Conservation (phyloP, 225 moss, liverwort and hornwort species). For the Physcomitrium patens region DNA sequence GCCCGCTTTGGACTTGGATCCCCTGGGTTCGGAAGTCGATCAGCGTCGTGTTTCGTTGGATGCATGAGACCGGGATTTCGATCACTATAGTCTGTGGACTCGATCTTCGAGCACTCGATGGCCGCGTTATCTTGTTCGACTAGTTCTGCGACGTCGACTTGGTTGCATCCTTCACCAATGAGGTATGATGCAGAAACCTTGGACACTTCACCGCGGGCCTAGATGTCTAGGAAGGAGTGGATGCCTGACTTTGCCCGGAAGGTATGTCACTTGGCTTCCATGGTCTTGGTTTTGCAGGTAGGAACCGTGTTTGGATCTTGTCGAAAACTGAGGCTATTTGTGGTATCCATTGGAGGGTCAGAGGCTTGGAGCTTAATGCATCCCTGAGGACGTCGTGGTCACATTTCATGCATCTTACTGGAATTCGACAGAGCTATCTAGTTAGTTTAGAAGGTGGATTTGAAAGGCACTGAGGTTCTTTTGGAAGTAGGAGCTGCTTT, state of each 20-base stretch:
- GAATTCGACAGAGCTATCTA: slow-evolving; percentile 11
- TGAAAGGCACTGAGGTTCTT: slow-evolving; percentile 10
- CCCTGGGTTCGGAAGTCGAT: too few species aligned
- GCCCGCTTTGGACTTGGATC: too few species aligned
- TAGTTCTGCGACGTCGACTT: not conserved
- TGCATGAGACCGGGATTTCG: too few species aligned
- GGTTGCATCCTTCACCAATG: slow-evolving; percentile 17
- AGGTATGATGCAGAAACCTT: slow-evolving; percentile 44
- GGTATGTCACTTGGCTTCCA: slow-evolving; percentile 84
- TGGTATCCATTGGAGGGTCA: not conserved
- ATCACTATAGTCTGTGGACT: too few species aligned
- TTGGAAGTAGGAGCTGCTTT: slow-evolving; percentile 83
- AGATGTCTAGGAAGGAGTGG: slow-evolving; percentile 77
- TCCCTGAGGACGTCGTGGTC: not conserved
- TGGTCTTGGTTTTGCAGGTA: slow-evolving; percentile 94
- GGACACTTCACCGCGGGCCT: slow-evolving; percentile 64
- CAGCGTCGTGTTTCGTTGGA: too few species aligned
- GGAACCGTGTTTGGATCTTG: not conserved
- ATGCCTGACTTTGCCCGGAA: slow-evolving; percentile 84
- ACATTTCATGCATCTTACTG: not conserved
- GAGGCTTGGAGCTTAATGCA: not conserved
- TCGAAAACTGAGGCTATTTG: not conserved
- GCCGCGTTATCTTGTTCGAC: too few species aligned
- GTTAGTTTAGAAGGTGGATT: not conserved
- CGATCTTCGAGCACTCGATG: too few species aligned